phyloP scores from a whole-genome alignment of 2,329 filamentous ascomycete genomes.

The Phaeophleospora eucalypticola region DNA sequence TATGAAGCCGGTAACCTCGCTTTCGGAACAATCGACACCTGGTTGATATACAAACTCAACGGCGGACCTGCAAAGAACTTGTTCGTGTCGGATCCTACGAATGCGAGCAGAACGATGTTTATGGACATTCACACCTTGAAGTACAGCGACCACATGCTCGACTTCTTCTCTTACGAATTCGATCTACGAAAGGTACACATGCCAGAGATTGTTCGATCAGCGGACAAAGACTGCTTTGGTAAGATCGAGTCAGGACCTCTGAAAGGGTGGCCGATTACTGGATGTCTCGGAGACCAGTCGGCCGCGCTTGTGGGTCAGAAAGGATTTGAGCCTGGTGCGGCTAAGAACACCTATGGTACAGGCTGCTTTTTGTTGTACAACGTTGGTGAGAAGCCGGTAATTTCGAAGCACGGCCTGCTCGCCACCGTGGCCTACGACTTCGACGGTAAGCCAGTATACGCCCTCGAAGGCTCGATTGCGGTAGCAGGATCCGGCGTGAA shows the following conservation, averaged over 20 bases:
- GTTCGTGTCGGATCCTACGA: conserved; percentile 80
- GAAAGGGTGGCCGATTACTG: conserved; percentile 67
- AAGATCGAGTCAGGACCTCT: conserved; percentile 61
- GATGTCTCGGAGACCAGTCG: conserved; percentile 82
- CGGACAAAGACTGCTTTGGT: conserved; percentile 70
- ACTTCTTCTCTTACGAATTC: conserved; percentile 67
- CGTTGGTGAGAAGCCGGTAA: conserved; percentile 76
- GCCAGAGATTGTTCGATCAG: conserved; percentile 80
- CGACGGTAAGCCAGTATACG: conserved; percentile 66
- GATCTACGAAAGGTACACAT: conserved; percentile 67
- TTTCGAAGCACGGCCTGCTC: conserved; percentile 76
- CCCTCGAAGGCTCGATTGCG: conserved; percentile 74
- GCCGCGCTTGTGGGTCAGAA: conserved; percentile 69
- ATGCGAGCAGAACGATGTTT: conserved; percentile 90
- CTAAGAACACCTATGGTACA: conserved; percentile 89
- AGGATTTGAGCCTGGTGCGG: conserved; percentile 74
- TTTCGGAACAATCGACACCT: conserved; percentile 85
- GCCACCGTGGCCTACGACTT: conserved; percentile 88
- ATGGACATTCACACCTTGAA: conserved; percentile 79
- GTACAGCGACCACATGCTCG: conserved; percentile 72
- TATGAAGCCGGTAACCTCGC: conserved; percentile 73
- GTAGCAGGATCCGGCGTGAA: conserved; percentile 72
- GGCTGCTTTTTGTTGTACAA: conserved; percentile 89
- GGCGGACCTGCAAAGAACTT: conserved; percentile 58
- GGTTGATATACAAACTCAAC: conserved; percentile 82